Conservation (phyloP, 2,329 filamentous ascomycete genomes). For the Colletotrichum tropicale region DNA sequence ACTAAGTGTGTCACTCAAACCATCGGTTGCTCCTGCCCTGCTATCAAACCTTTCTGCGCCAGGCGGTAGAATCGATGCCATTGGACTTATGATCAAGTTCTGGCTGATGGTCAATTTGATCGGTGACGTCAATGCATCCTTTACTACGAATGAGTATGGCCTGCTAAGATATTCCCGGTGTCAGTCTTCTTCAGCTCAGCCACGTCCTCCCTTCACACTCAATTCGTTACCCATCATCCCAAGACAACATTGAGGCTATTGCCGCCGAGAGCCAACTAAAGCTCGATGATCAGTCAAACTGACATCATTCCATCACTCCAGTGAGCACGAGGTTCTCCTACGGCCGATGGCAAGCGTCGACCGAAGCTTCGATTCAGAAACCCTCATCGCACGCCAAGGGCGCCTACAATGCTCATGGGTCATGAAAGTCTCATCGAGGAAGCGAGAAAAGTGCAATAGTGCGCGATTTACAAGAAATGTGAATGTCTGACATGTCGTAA, state of each 20-base stretch:
- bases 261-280: background rate
- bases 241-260: background rate
- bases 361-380: background rate
- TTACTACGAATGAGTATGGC: background rate
- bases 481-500: background rate
- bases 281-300: background rate
- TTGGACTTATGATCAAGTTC: background rate
- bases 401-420: background rate
- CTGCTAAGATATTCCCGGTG: background rate
- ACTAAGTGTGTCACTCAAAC: background rate
- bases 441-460: background rate
- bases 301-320: background rate
- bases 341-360: background rate
- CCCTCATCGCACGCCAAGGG: background rate
- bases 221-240: background rate
- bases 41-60: background rate
- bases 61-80: background rate
- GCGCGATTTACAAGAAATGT: background rate
- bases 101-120: background rate
- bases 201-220: background rate
- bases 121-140: background rate
- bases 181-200: background rate
- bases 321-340: background rate
- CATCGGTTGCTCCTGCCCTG: background rate
- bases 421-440: background rate